Evolutionary conservation across 176 grass and related monocot genomes (phyloP).

Genomic region (Ampelocalamus luodianensis): DNA sequence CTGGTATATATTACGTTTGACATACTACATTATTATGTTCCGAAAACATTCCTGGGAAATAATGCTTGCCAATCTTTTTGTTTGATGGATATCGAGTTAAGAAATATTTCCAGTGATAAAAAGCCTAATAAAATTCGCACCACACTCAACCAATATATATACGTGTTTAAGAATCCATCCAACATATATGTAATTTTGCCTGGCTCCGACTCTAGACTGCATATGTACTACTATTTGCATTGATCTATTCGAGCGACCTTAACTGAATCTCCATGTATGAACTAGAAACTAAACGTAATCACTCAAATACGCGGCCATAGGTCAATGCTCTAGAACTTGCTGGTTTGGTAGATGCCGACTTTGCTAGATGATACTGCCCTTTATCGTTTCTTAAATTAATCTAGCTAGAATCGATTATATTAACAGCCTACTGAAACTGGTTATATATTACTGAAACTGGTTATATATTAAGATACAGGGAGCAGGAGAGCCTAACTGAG

Average conservation of each 20-base stretch:
- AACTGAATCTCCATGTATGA: background rate
- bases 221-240: background rate
- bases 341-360: background rate
- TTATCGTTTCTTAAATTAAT: background rate
- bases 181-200: background rate
- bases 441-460: too few relatives aligned
- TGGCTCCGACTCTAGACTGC: background rate
- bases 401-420: too few relatives aligned
- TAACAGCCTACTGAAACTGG: background rate
- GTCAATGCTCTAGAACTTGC: background rate
- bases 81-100: background rate
- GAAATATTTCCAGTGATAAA: too few relatives aligned
- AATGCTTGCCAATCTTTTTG: background rate
- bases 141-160: too few relatives aligned
- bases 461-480: background rate
- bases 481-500: background rate
- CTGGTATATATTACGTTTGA: background rate
- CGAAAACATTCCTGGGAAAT: background rate
- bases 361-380: background rate
- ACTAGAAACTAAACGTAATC: background rate
- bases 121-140: too few relatives aligned
- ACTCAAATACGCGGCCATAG: conserved; percentile 29
- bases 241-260: background rate
- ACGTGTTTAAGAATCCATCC: background rate
- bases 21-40: background rate